Percentiles rank a stretch among this genome's conserved stretches.
Evolutionary conservation across 225 moss, liverwort and hornwort species (phyloP).

Genomic region (Rhytidiadelphus loreus): DNA sequence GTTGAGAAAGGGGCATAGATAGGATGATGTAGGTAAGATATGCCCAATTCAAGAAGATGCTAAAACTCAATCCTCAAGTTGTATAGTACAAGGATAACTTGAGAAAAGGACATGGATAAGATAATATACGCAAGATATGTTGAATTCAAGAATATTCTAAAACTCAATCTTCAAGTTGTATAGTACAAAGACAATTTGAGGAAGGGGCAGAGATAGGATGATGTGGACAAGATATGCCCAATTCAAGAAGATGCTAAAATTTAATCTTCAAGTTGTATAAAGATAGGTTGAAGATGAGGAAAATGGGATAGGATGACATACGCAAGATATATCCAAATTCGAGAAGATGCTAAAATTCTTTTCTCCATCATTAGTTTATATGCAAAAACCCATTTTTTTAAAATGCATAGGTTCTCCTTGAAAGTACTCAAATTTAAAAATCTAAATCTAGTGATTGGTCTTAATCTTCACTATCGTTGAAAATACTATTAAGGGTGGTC

Average conservation of each 20-base stretch:
- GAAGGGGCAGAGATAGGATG: too few species aligned
- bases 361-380: not conserved
- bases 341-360: not conserved
- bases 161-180: too few species aligned
- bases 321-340: too few species aligned
- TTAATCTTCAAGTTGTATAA: too few species aligned
- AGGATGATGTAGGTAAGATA: too few species aligned
- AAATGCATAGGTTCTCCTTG: not conserved
- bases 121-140: not conserved
- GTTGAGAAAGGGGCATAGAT: too few species aligned
- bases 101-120: fast-evolving
- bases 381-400: fast-evolving
- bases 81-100: not conserved
- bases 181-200: too few species aligned
- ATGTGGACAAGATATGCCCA: too few species aligned
- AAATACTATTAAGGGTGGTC: not conserved
- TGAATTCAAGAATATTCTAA: too few species aligned
- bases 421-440: not conserved
- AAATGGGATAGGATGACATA: too few species aligned
- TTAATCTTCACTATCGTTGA: not conserved
- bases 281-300: too few species aligned
- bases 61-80: not conserved
- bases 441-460: not conserved
- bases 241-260: too few species aligned
- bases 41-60: not conserved